phyloP scores from a whole-genome alignment of 768 basidiomycete genomes.

The Krasilnikovozyma curviuscula region DNA sequence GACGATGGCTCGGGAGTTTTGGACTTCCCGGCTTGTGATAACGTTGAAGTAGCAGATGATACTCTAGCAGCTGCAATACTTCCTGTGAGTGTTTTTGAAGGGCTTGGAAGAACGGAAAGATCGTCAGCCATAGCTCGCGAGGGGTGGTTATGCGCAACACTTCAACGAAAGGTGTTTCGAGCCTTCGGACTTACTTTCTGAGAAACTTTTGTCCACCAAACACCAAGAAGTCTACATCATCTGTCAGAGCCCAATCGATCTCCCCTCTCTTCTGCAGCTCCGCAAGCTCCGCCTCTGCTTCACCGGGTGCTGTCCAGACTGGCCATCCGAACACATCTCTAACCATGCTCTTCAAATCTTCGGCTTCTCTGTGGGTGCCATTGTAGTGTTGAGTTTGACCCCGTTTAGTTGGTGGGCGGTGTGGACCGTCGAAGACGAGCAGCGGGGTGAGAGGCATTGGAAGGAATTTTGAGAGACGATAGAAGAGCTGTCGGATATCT shows the following conservation, averaged over 20 bases:
- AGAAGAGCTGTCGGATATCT: no score
- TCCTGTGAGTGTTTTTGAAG: no score
- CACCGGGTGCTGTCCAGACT: conserved; percentile 50
- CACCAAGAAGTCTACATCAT: conserved; percentile 81
- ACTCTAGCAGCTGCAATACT: no score
- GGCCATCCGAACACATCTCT: conserved; percentile 33
- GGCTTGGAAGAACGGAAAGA: no score
- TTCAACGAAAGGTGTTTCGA: no score
- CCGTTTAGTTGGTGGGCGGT: conserved; percentile 56
- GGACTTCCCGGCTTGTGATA: no score
- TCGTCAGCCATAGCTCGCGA: no score
- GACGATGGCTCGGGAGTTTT: no score
- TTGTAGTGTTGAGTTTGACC: conserved; percentile 30
- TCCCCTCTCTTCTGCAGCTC: conserved; percentile 60
- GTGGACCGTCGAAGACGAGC: conserved; percentile 81
- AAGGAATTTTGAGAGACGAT: conserved; percentile 57
- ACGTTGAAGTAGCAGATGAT: no score
- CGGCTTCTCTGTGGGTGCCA: conserved; percentile 19
- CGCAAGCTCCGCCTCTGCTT: conserved; percentile 86
- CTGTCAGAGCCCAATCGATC: conserved; percentile 74
- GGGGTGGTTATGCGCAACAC: no score
- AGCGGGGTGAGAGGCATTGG: conserved; percentile 60
- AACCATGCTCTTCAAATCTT: conserved; percentile 25
- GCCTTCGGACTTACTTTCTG: conserved; percentile 42
- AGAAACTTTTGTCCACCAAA: conserved; percentile 71